A percentile compares a stretch with the other conserved stretches of the same genome.
These are phyloP conservation scores for Naematelia encephala DNA, from an alignment of 768 basidiomycete species.

Conservation along the genomic window DNA sequence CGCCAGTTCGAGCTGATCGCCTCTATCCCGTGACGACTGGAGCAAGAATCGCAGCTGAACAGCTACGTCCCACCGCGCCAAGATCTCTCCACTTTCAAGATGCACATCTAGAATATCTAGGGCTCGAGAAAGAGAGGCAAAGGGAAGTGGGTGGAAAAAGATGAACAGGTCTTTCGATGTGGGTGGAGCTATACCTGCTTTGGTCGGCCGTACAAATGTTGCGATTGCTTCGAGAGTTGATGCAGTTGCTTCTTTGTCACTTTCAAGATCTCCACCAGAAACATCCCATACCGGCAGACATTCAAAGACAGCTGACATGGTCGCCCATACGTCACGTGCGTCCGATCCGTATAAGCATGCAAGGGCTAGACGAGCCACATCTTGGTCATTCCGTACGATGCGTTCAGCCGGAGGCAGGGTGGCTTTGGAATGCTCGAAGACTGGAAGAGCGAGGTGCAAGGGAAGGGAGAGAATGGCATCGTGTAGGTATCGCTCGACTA, in stretches of 20 bases:
- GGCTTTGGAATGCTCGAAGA: slow-evolving; percentile 90
- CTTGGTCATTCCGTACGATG: slow-evolving; percentile 74
- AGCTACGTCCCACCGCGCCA: slow-evolving; percentile 80
- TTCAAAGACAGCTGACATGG: slow-evolving; percentile 90
- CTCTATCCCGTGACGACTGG: slow-evolving; percentile 63
- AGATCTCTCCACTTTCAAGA: slow-evolving; percentile 86
- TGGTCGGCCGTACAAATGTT: slow-evolving; percentile 71
- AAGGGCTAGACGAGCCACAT: slow-evolving; percentile 79
- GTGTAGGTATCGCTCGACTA: slow-evolving; percentile 66
- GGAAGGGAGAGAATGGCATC: slow-evolving; percentile 69
- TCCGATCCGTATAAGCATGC: slow-evolving; percentile 82
- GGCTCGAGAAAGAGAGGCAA: slow-evolving; percentile 69
- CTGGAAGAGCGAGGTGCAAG: slow-evolving; percentile 64
- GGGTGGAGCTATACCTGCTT: slow-evolving; percentile 57
- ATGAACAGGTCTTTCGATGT: slow-evolving; percentile 67
- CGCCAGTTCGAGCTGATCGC: slow-evolving; percentile 78
- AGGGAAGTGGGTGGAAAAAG: slow-evolving; percentile 77
- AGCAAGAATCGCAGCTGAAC: slow-evolving; percentile 87
- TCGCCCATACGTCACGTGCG: slow-evolving; percentile 65
- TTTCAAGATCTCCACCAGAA: slow-evolving; percentile 53
- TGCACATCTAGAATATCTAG: slow-evolving; percentile 92
- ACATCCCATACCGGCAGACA: slow-evolving; percentile 87
- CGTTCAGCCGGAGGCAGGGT: slow-evolving; percentile 69
- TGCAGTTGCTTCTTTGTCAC: slow-evolving; percentile 71
- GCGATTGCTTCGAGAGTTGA: slow-evolving; percentile 78